Evolutionary conservation across 495 filamentous ascomycete species (phyloP).

Genomic region (Penicillium salamii): DNA sequence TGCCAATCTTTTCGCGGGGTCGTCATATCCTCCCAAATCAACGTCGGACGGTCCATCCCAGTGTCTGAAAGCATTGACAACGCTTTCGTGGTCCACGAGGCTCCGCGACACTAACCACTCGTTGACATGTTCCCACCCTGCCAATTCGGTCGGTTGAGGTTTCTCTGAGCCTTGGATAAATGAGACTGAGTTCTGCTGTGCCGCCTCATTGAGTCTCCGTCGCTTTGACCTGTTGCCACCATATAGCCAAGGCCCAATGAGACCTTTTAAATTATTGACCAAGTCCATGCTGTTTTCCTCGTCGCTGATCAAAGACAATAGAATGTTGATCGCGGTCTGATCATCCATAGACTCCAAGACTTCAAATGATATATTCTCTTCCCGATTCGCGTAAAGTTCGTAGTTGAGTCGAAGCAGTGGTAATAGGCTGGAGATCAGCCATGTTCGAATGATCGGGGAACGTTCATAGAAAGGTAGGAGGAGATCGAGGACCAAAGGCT

Average conservation of each 20-base stretch:
- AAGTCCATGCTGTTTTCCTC: constrained; percentile 44
- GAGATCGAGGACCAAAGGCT: constrained; percentile 68
- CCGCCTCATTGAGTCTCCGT: constrained; percentile 45
- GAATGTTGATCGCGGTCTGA: constrained; percentile 58
- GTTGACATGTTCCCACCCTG: constrained; percentile 76
- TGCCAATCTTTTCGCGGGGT: constrained; percentile 41
- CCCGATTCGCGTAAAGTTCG: constrained; percentile 71
- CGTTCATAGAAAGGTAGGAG: constrained; percentile 72
- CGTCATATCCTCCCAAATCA: constrained; percentile 70
- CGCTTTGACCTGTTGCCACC: constrained; percentile 63
- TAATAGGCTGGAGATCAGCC: constrained; percentile 75
- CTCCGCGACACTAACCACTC: constrained; percentile 74
- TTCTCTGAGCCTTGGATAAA: constrained; percentile 22
- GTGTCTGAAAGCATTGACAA: constrained; percentile 60
- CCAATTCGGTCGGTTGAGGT: constrained; percentile 16
- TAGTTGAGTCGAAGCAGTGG: constrained; percentile 78
- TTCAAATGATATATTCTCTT: constrained; percentile 57
- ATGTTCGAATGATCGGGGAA: constrained; percentile 62
- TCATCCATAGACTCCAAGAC: constrained; percentile 55
- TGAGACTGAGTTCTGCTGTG: constrained; percentile 29
- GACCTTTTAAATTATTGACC: constrained; percentile 67
- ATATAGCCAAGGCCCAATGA: constrained; percentile 82
- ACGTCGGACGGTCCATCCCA: constrained; percentile 83
- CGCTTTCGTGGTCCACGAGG: constrained; percentile 42
- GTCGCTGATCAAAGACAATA: constrained; percentile 62